Conservation (phyloP, 2,329 filamentous ascomycete genomes). For the Botrytis byssoidea region DNA sequence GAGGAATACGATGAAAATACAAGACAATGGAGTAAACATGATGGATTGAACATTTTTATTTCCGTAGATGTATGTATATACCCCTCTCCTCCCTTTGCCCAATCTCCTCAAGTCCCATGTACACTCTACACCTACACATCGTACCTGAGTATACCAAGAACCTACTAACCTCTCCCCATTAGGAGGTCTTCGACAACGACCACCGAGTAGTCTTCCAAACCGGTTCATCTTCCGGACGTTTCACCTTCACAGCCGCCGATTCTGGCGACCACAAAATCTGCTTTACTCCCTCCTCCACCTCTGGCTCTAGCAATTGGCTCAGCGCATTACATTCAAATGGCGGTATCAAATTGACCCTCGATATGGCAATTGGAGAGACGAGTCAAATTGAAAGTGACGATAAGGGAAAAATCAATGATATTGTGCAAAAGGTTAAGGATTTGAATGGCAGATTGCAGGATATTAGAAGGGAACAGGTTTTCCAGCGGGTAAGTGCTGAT, state of each 20-base stretch:
- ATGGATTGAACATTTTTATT: constrained; percentile 79
- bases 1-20: constrained; percentile 76
- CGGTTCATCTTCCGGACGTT: constrained; percentile 72
- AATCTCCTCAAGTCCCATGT: constrained; percentile 20
- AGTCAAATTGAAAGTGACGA: constrained; percentile 91
- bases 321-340: constrained; percentile 63
- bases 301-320: constrained; percentile 70
- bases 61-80: constrained; percentile 71
- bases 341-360: constrained; percentile 79
- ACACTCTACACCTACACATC: constrained; percentile 11
- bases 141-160: background rate
- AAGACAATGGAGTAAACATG: constrained; percentile 68
- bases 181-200: constrained; percentile 95
- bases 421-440: constrained; percentile 84
- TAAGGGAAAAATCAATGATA: constrained; percentile 88
- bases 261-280: constrained; percentile 95
- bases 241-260: constrained; percentile 94
- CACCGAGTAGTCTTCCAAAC: constrained; percentile 92
- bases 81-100: constrained; percentile 5
- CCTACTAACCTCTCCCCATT: constrained; percentile 6
- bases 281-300: constrained; percentile 80
- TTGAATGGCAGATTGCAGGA: constrained; percentile 84
- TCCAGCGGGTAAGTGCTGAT: constrained; percentile 70
- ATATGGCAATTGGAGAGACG: constrained; percentile 92
- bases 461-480: constrained; percentile 91